A percentile compares a stretch with the other conserved stretches of the same genome.
Evolutionary conservation across 1,139 yeast genomes (phyloP).

Genomic region (Sugiyamaella castrensis): DNA sequence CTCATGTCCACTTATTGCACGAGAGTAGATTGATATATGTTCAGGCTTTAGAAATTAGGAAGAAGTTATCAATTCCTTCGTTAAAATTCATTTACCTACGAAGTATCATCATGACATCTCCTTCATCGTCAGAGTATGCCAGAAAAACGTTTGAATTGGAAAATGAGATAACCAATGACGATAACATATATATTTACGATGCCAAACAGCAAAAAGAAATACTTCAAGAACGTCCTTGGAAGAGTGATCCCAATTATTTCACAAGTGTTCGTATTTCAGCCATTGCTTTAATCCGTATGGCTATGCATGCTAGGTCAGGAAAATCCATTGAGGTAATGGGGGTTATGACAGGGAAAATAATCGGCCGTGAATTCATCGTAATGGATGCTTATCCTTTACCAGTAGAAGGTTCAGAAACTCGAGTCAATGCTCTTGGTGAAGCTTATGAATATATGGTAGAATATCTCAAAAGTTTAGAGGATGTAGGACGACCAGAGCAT

Average conservation of each 20-base stretch:
- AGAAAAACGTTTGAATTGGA: constrained; percentile 38
- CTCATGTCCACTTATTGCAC: too few relatives aligned
- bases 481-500: constrained; percentile 51
- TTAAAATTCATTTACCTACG: too few relatives aligned
- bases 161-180: constrained; percentile 30
- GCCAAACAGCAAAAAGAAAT: constrained; percentile 32
- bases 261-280: constrained; percentile 66
- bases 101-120: not conserved
- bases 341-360: constrained; percentile 77
- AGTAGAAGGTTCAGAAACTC: constrained; percentile 92
- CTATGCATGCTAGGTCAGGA: constrained; percentile 78
- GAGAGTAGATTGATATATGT: too few relatives aligned
- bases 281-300: constrained; percentile 74
- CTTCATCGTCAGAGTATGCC: not conserved
- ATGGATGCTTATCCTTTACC: constrained; percentile 85
- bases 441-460: constrained; percentile 95
- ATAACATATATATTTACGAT: constrained; percentile 33
- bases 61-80: too few relatives aligned
- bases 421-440: constrained; percentile 92
- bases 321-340: constrained; percentile 96
- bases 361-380: constrained; percentile 58
- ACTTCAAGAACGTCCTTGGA: constrained; percentile 45
- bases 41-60: too few relatives aligned
- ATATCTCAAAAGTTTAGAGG: constrained; percentile 61
- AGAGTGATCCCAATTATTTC: constrained; percentile 56